A percentile compares a stretch with the other conserved stretches of the same genome.
phyloP scores from a whole-genome alignment of 1,284 basidiomycete species.

The Serendipita sp. region DNA sequence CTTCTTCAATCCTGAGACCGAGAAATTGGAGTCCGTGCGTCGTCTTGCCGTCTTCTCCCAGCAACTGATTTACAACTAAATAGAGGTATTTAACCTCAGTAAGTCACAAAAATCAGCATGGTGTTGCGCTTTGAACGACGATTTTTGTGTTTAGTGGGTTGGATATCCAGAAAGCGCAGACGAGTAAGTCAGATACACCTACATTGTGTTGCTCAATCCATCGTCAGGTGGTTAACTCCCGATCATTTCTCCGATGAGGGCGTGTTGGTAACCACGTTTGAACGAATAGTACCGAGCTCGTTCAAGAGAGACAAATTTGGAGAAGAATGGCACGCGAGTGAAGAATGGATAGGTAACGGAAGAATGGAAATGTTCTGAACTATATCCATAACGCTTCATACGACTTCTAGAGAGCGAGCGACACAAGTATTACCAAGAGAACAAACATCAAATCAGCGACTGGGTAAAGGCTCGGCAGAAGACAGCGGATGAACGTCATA shows the following conservation, averaged over 20 bases:
- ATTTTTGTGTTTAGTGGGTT: background rate
- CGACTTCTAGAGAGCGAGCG: background rate
- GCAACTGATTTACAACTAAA: background rate
- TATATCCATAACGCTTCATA: background rate
- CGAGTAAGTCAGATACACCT: background rate
- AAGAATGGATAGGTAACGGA: background rate
- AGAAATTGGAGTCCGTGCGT: background rate
- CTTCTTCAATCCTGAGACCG: background rate
- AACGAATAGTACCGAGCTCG: background rate
- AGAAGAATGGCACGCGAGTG: background rate
- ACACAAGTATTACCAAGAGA: background rate
- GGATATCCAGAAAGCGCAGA: background rate
- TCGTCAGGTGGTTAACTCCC: background rate
- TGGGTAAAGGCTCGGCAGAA: background rate
- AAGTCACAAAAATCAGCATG: background rate
- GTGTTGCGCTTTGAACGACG: no score
- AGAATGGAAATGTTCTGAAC: no score
- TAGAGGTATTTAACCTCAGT: background rate
- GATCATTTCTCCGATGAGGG: background rate
- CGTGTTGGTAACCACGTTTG: background rate
- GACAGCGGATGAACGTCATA: background rate
- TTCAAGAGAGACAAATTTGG: background rate
- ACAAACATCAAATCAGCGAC: background rate
- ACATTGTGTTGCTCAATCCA: background rate
- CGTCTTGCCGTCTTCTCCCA: background rate